Base-by-base conservation (phyloP, 202 grass and related monocot genomes). In the Eragrostis tef region DNA sequence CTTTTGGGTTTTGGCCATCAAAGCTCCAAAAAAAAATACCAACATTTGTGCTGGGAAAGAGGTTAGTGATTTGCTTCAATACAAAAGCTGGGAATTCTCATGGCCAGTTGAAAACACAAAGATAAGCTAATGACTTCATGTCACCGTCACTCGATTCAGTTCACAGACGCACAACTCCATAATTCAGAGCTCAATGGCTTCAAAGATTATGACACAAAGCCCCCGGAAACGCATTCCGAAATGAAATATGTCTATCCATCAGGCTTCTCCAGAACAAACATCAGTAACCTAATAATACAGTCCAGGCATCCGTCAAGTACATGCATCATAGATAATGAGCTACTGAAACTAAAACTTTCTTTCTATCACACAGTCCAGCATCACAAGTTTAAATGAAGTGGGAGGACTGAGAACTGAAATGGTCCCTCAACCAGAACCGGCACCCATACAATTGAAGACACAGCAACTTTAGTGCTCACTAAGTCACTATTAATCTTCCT, bases 401-500 rank as follows among this genome's bases (percentile, higher is more conserved):
- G 25, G 7, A 47, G n/a, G 16, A 17, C 20, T 26, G 9, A 14
- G n/a, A 43, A 67, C 46, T 22, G 62, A 58, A 78, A 59, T 19
- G 19, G 16, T 2, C 19, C 75, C 67, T 71, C 8, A 68, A 67
- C 26, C 20, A 75, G 42, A 81, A 74, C 34, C 16, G 26, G 11
- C 9, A 7, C 9, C 1, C 80, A 84, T 31, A 43, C 10, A 42
- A 75, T 27, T 39, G 13, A 48, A 74, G 51, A n/a, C 0, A 5
- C 29, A 0, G 39, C 20, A 8, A 29, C 49, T 11, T 44, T 10
- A 6, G 22, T 24, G 16, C 47, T 61, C 50, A 61, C 53, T 54
- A 71, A 39, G 34, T 5, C 12, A 1, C 53, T 54, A 71, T 60
- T 78, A 99, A 84, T 99, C 97, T 78, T 99, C 97, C 86, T 99